Evolutionary conservation across 345 rosid species (phyloP), one percentile per base, ranked within the genome.

Genomic region (Eucalyptus brandiana): DNA sequence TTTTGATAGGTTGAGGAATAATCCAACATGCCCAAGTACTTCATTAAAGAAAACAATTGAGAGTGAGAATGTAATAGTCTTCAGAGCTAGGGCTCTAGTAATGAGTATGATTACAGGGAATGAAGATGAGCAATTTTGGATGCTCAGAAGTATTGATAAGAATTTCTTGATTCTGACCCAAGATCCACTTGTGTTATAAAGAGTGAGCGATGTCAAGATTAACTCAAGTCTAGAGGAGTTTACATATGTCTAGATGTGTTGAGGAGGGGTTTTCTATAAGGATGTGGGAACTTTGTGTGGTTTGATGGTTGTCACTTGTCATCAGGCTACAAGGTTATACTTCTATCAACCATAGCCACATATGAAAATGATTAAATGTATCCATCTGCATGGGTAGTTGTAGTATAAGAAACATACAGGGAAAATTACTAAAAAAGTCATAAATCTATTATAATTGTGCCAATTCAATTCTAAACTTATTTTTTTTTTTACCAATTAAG

Each of bases 71-170:
- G 13, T 69, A 17, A 32, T 32, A 11, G 80, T 32, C 42, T 69
- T 17, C 1, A 8, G 1, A 69, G 42, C 3, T 3, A 32, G 7
- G 42, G 42, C 21, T 32, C 3, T 1, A 17, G 12, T 10, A 3
- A 69, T 32, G 24, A 69, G 42, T 32, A 69, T 69, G 80, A 34
- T 69, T 34, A 32, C 2, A 9, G 0, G 7, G 42, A 17, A 69
- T 69, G 42, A 32, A 9, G 12, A 69, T 12, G 24, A 69, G 23
- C 80, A 69, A 69, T 69, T 69, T 69, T 18, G 42, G 23, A 69
- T 69, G 12, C 12, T 69, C 0, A 17, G 42, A 69, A 69, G 80
- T 5, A 69, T 69, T 69, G 24, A 3, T 40, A 34, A 69, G 42
- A 6, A 69, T 19, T 69, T 69, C 13, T 32, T 69, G 7, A 69